phyloP scores from a whole-genome alignment of 2,329 filamentous ascomycete genomes.

The Tolypocladium tundrense region DNA sequence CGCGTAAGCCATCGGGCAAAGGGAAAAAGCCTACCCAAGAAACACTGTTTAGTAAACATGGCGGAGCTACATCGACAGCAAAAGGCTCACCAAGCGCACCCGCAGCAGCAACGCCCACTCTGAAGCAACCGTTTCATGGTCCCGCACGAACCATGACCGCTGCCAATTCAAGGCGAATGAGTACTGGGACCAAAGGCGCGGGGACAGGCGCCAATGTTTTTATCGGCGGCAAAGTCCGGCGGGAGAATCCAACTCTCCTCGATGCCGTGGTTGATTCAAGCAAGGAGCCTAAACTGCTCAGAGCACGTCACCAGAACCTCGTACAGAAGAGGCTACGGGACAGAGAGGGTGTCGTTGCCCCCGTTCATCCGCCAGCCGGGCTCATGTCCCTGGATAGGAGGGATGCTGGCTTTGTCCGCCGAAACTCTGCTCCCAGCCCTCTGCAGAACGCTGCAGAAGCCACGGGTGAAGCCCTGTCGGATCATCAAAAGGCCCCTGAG shows the following conservation, averaged over 20 bases:
- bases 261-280: conserved; percentile 30
- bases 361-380: conserved; percentile 20
- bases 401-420: neutral
- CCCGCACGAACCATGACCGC: neutral
- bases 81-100: too few relatives aligned
- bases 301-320: conserved; percentile 22
- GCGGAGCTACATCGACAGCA: neutral
- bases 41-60: too few relatives aligned
- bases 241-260: conserved; percentile 22
- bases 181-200: neutral
- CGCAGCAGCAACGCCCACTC: neutral
- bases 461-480: neutral
- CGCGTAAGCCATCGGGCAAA: neutral
- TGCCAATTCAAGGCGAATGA: neutral
- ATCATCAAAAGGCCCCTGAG: neutral
- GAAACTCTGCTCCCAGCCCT: neutral
- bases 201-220: conserved; percentile 31
- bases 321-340: conserved; percentile 32
- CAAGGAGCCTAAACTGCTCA: conserved; percentile 30
- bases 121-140: neutral
- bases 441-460: neutral
- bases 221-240: conserved; percentile 27
- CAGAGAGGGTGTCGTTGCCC: conserved; percentile 28
- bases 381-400: conserved; percentile 18
- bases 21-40: neutral